These are phyloP conservation scores for Auriscalpium orientale DNA, from an alignment of 768 basidiomycete genomes.

Conservation along the genomic window DNA sequence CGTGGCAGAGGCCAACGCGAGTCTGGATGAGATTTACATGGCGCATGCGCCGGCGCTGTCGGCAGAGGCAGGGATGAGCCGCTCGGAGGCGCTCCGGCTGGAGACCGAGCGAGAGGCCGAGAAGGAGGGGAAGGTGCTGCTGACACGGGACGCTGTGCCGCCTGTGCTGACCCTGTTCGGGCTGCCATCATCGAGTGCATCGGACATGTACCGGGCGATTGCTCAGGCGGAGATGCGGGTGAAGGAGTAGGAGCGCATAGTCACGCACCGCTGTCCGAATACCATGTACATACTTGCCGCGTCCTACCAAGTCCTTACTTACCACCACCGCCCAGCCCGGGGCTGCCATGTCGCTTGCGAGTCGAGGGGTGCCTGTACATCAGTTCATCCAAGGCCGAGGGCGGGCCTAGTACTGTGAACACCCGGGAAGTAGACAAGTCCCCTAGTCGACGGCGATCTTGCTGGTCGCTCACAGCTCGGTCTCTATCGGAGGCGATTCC, in stretches of 20 bases:
- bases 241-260: too few species aligned
- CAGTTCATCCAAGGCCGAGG: too few species aligned
- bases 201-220: constrained; percentile 56
- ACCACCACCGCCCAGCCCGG: too few species aligned
- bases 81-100: constrained; percentile 3
- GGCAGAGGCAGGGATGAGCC: neutral
- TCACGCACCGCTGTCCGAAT: too few species aligned
- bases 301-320: constrained; percentile 3
- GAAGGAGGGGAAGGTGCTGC: constrained; percentile 29
- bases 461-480: too few species aligned
- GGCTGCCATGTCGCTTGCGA: too few species aligned
- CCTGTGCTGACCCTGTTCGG: constrained; percentile 38
- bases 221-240: constrained; percentile 41
- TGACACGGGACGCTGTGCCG: constrained; percentile 49
- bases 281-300: too few species aligned
- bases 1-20: constrained; percentile 43
- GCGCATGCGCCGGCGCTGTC: constrained; percentile 18
- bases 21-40: constrained; percentile 52
- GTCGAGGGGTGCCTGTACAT: too few species aligned
- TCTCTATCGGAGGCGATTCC: too few species aligned
- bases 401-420: too few species aligned
- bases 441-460: too few species aligned
- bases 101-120: neutral
- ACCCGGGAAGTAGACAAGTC: too few species aligned
- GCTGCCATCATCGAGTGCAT: constrained; percentile 35